A percentile compares a stretch with the other conserved stretches of the same genome.
Evolutionary conservation across 2,329 filamentous ascomycete genomes (phyloP).

Genomic region (Trichophyton equinum): DNA sequence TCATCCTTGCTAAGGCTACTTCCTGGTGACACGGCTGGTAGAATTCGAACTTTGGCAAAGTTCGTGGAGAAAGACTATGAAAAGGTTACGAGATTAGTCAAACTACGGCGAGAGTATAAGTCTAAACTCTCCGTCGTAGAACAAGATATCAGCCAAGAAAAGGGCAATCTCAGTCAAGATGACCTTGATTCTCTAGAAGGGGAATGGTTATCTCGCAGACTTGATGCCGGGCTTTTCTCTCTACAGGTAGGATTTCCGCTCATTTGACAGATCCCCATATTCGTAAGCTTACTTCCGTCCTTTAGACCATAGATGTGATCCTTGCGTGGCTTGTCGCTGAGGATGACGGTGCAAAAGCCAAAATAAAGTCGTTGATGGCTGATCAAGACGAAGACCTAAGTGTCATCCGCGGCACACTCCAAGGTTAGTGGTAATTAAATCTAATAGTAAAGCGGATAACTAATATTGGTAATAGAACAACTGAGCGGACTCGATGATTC

Average conservation of each 20-base stretch:
- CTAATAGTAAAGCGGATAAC: neutral
- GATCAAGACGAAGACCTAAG: slow-evolving; percentile 55
- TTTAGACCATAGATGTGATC: slow-evolving; percentile 59
- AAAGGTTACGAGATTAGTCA: slow-evolving; percentile 62
- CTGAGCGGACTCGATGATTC: slow-evolving; percentile 45
- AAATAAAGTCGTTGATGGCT: slow-evolving; percentile 51
- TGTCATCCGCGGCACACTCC: slow-evolving; percentile 54
- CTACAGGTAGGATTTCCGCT: slow-evolving; percentile 44
- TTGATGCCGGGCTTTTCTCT: slow-evolving; percentile 75
- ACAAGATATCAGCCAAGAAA: slow-evolving; percentile 47
- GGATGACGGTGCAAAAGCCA: slow-evolving; percentile 59
- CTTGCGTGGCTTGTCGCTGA: slow-evolving; percentile 87
- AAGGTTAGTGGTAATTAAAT: slow-evolving; percentile 34
- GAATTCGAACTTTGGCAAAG: slow-evolving; percentile 79
- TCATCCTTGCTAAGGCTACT: slow-evolving; percentile 67
- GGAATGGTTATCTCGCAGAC: slow-evolving; percentile 59
- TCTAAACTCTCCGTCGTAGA: slow-evolving; percentile 52
- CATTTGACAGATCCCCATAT: neutral
- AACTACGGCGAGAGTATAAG: slow-evolving; percentile 59
- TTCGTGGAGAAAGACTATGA: slow-evolving; percentile 91
- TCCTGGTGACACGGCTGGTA: slow-evolving; percentile 60
- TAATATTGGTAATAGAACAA: slow-evolving; percentile 39
- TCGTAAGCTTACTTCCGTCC: neutral
- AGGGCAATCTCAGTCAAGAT: slow-evolving; percentile 41
- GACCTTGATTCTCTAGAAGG: slow-evolving; percentile 51